phyloP scores from a whole-genome alignment of 805 yeast genomes.

The Cephaloascus fragrans region DNA sequence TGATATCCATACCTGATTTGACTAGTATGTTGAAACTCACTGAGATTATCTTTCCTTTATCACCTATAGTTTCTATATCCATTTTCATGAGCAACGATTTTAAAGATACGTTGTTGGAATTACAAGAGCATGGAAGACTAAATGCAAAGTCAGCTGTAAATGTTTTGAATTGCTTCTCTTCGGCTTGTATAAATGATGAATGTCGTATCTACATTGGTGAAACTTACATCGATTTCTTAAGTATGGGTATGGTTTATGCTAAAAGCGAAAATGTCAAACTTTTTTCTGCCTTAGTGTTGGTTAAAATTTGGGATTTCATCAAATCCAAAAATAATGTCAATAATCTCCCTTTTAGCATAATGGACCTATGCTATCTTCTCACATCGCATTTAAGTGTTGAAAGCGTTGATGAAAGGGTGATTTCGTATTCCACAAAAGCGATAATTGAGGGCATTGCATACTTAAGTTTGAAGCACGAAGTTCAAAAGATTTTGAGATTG shows the following conservation, averaged over 20 bases:
- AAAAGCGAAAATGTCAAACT: slow-evolving; percentile 10
- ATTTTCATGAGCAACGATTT: background rate
- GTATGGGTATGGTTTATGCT: slow-evolving; percentile 18
- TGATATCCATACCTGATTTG: background rate
- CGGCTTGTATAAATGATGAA: slow-evolving; percentile 40
- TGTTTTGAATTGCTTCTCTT: slow-evolving; percentile 25
- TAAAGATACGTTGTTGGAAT: background rate
- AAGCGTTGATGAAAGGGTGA: background rate
- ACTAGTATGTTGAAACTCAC: background rate
- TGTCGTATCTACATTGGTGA: slow-evolving; percentile 38
- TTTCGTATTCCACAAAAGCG: slow-evolving; percentile 1
- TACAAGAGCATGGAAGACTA: background rate
- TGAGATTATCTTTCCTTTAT: background rate
- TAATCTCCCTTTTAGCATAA: slow-evolving; percentile 6
- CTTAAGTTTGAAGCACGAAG: slow-evolving; percentile 28
- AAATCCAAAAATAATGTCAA: slow-evolving; percentile 18
- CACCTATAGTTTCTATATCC: background rate
- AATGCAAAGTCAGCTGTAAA: background rate
- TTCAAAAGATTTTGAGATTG: slow-evolving; percentile 24
- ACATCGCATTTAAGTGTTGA: slow-evolving; percentile 3
- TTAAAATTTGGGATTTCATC: slow-evolving; percentile 48
- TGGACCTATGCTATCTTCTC: slow-evolving; percentile 18
- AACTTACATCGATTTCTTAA: slow-evolving; percentile 29
- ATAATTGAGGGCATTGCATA: slow-evolving; percentile 41
- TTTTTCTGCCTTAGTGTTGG: slow-evolving; percentile 33